Percentiles rank a stretch among this genome's conserved stretches.
Conservation (phyloP, 164 flowering plant genomes). For the Aristolochia californica region DNA sequence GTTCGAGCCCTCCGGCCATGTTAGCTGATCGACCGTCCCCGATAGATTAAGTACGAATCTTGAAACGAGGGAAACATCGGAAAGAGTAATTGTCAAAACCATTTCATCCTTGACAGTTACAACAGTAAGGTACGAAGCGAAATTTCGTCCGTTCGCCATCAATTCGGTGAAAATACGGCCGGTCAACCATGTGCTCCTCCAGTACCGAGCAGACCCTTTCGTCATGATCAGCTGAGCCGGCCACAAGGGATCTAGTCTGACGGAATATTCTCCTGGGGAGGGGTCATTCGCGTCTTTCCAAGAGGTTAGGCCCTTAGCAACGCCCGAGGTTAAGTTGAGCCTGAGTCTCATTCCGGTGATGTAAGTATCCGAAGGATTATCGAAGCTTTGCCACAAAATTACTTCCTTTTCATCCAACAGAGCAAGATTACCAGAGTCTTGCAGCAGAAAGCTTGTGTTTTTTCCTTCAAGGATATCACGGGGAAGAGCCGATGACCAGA, state of each 20-base stretch:
- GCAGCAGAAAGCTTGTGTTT: constrained; percentile 3
- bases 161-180: background rate
- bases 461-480: background rate
- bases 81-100: background rate
- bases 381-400: constrained; percentile 12
- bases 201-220: background rate
- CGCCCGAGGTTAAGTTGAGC: background rate
- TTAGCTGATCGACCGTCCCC: constrained; percentile 1
- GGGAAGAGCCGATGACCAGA: constrained; percentile 1
- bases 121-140: background rate
- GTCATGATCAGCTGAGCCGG: background rate
- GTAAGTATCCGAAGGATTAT: constrained; percentile 6
- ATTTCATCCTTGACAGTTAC: background rate
- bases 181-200: constrained; percentile 1
- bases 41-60: background rate
- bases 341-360: constrained; percentile 9
- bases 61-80: background rate
- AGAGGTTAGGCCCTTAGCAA: background rate
- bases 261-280: background rate
- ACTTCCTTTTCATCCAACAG: background rate
- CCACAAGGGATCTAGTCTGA: background rate
- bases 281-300: constrained; percentile 3
- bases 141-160: background rate
- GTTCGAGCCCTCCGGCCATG: background rate
- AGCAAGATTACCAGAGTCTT: constrained; percentile 18